Evolutionary conservation across 805 yeast species (phyloP), one percentile per base, ranked within the genome.

Genomic region (Soucietia sequanensis): DNA sequence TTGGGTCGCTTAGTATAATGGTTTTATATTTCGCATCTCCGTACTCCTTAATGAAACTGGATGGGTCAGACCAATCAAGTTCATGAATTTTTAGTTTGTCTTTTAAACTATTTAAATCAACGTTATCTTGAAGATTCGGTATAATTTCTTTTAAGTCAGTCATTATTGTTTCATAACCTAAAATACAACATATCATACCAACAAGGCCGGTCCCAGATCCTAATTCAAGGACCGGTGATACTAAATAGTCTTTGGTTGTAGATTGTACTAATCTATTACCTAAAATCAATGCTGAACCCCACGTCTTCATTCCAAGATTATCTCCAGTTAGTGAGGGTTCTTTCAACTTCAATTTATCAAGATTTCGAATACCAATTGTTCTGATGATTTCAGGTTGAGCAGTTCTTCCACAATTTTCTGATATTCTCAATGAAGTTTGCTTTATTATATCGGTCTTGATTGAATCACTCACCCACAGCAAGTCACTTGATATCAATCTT

Each of bases 151-250:
- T 79, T 31, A 93, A 62, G 55, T 91, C 99, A 0, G 98, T 90
- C 16, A 88, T 55, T 9, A 60, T 49, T 1, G 81, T 62, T 0
- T 58, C 46, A 41, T 54, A 59, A 0, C 88, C 88, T 5, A 81
- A 48, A 6, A 68, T 38, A 0, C 75, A 76, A 37, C 85, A 70
- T 0, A 81, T 70, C 23, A 93, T 83, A 0, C 98, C 97, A 3
- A 81, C 83, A 11, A 91, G 66, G 0, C 99, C 99, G 0, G 99
- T 93, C 0, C 99, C 99, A 0, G 98, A 72, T 0, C 99, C 99
- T n/a, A 93, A 62, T 50, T 91, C 99, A 19, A 85, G 54, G 0
- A 81, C 54, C 0, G 61, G 56, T 14, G 50, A 57, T 11, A 30
- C 16, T 3, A 60, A 42, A 19, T 53, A 54, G 5, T 37, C 28